Base-by-base conservation (phyloP, 2,329 filamentous ascomycete genomes). In the Dactylellina parvicollis region DNA sequence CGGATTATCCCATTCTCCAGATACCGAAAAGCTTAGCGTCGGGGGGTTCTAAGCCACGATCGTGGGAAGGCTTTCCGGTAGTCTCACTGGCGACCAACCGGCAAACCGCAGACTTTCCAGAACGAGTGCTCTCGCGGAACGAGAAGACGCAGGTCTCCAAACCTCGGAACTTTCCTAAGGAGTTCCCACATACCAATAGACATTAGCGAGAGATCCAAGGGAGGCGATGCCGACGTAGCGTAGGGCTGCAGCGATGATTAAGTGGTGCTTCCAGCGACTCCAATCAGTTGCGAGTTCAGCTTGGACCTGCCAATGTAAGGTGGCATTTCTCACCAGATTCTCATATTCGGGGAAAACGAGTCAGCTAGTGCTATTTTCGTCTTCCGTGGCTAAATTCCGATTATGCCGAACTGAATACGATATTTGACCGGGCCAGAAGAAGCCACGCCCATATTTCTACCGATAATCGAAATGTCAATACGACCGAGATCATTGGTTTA, bases 161-260 rank as follows among this genome's bases (percentile, higher is more conserved):
- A 52, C 34, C 42, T 64, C 67, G 57, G 67, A 50, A 64, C 22
- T 28, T 46, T 65, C 50, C 44, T 44, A 34, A 28, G 18, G 18
- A 18, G 14, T 26, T 24, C 14, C 12, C 7, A 2, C 20, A 2
- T 18, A 44, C 3, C 22, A 36, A 20, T 34, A 50, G 26, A 40
- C 44, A 32, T 64, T 64, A 72, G 59, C 59, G 67, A 72, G 59
- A 38, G 67, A 64, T 42, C 10, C 34, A 36, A 57, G 50, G 54
- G 32, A 64, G 67, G 67, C 59, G 64, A 49, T 46, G 24, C 36
- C 24, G 26, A 30, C 49, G 24, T 61, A 54, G 59, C 57, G 26
- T 72, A 72, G 67, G 67, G 67, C 67, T 65, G 59, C 56, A 47
- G 55, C 49, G 56, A 61, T 32, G 20, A 24, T 5, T 24, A 22